Percentiles rank a stretch among this genome's conserved stretches.
Evolutionary conservation across 108 stramenopile species (phyloP).

Genomic region (Cyclotella baltica): DNA sequence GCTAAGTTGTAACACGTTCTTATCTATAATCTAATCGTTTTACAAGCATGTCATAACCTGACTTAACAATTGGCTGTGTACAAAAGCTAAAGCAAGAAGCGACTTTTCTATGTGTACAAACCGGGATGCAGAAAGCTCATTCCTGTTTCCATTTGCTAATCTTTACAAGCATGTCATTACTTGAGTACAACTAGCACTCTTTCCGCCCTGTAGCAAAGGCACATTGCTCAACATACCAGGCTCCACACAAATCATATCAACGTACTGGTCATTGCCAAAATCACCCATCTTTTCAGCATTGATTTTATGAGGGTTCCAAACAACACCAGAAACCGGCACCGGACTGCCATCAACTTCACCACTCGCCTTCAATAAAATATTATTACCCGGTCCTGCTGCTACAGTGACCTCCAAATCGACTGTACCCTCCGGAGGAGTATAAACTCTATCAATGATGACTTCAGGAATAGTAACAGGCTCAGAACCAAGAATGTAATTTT

Average conservation of each 20-base stretch:
- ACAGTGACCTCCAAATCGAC: conserved; percentile 59
- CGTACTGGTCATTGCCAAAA: conserved; percentile 78
- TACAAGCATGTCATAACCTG: too few species aligned
- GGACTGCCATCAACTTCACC: conserved; percentile 59
- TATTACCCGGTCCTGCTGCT: conserved; percentile 50
- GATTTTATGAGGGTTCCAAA: conserved; percentile 64
- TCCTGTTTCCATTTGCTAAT: not conserved
- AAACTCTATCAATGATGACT: conserved; percentile 65
- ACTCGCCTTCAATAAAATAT: conserved; percentile 46
- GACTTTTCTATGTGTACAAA: too few species aligned
- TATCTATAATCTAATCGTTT: too few species aligned
- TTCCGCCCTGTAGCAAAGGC: conserved; percentile 55
- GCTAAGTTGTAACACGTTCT: too few species aligned
- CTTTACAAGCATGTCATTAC: conserved; percentile 42
- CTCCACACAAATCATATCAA: conserved; percentile 88
- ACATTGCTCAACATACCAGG: conserved; percentile 68
- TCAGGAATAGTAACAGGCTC: conserved; percentile 59
- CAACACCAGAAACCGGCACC: conserved; percentile 60
- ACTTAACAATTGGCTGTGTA: too few species aligned
- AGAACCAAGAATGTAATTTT: conserved; percentile 47
- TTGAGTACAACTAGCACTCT: conserved; percentile 63
- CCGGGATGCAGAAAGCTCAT: too few species aligned
- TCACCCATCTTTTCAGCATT: conserved; percentile 80
- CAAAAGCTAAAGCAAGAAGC: too few species aligned
- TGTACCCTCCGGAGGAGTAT: conserved; percentile 60